These are phyloP conservation scores for Theobroma grandiflorum DNA, from an alignment of 441 rosid species.

Conservation along the genomic window DNA sequence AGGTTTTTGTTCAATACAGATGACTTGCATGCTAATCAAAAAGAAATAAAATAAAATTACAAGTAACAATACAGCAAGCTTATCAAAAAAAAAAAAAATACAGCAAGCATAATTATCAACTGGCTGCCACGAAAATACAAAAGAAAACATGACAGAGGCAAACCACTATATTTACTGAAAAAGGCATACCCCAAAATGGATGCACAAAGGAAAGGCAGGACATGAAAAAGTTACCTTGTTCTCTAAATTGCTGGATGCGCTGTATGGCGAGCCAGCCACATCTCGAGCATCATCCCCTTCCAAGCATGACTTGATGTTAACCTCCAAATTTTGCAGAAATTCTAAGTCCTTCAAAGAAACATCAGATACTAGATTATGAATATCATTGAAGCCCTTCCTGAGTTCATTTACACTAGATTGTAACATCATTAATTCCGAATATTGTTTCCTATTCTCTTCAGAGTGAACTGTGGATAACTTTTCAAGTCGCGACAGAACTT, in stretches of 20 bases:
- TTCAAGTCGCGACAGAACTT: constrained; percentile 69
- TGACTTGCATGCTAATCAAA: not conserved
- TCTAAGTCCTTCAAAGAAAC: constrained; percentile 68
- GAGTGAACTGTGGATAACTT: constrained; percentile 50
- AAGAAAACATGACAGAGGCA: constrained; percentile 12
- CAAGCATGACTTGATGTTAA: constrained; percentile 56
- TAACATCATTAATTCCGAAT: constrained; percentile 55
- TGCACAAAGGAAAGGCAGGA: not conserved
- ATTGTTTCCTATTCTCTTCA: constrained; percentile 64
- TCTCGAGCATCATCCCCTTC: constrained; percentile 48
- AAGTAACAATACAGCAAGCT: not conserved
- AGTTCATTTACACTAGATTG: constrained; percentile 62
- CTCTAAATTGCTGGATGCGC: constrained; percentile 35
- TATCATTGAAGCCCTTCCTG: constrained; percentile 55
- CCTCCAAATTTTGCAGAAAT: constrained; percentile 73
- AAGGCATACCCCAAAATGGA: constrained; percentile 7
- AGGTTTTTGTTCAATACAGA: constrained; percentile 20
- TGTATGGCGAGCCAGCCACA: constrained; percentile 47
- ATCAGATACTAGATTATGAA: constrained; percentile 52
- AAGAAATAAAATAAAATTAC: constrained; percentile 1
- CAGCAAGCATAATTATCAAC: not conserved
- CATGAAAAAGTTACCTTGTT: constrained; percentile 57
- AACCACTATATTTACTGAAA: constrained; percentile 2
- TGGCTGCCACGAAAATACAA: not conserved
- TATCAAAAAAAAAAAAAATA: constrained; percentile 6